phyloP scores from a whole-genome alignment of 129 eudicot species.

The Helianthus tuberosus region DNA sequence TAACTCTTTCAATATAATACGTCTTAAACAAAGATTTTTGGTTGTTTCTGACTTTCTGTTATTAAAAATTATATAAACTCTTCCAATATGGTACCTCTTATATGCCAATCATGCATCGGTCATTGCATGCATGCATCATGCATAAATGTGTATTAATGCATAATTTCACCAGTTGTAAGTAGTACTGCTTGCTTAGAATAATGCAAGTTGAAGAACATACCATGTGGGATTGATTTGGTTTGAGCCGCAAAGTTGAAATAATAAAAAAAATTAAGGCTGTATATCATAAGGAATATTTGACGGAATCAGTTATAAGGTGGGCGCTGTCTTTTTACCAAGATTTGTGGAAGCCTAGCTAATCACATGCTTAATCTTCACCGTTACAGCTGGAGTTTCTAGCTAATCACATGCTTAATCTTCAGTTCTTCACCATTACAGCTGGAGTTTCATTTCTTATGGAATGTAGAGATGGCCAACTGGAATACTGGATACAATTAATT shows the following conservation, averaged over 20 bases:
- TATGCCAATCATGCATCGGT: not conserved
- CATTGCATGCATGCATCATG: slow-evolving; percentile 9
- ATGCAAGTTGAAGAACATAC: slow-evolving; percentile 24
- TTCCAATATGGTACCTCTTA: not conserved
- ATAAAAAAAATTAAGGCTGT: not conserved
- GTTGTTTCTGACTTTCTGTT: not conserved
- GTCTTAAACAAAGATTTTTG: not conserved
- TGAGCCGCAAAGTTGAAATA: slow-evolving; percentile 31
- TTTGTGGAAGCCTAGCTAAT: slow-evolving; percentile 16
- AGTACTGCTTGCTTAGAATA: not conserved
- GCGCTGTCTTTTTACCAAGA: slow-evolving; percentile 20
- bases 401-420: slow-evolving; percentile 17
- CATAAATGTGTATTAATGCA: not conserved
- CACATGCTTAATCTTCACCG: slow-evolving; percentile 7
- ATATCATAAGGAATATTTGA: slow-evolving; percentile 26
- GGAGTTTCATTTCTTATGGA: not conserved
- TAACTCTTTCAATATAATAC: not conserved
- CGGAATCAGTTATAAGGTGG: slow-evolving; percentile 20
- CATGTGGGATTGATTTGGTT: slow-evolving; percentile 20
- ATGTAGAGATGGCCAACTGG: no score
- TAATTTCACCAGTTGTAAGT: not conserved
- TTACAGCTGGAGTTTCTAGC: slow-evolving; percentile 11
- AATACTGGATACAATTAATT: no score
- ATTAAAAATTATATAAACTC: not conserved
- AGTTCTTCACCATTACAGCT: slow-evolving; percentile 9